phyloP scores from a whole-genome alignment of 2,329 filamentous ascomycete genomes.

The Sporothrix luriei region DNA sequence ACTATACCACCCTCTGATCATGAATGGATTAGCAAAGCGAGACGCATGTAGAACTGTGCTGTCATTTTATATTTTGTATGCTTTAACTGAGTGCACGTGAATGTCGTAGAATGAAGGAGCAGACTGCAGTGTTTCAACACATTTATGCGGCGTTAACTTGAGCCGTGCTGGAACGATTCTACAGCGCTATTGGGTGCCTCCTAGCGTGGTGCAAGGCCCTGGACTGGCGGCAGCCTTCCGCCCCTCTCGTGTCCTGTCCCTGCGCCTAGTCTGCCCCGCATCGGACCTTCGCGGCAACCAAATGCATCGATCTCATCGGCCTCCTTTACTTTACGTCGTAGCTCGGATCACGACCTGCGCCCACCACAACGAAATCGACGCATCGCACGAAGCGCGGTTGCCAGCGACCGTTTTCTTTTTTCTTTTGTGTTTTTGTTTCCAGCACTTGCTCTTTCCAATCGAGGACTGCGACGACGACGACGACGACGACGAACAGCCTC shows the following conservation, averaged over 20 bases:
- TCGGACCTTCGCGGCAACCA: slow-evolving; percentile 14
- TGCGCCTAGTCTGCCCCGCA: slow-evolving; percentile 17
- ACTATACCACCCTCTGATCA: background rate
- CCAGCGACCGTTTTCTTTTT: slow-evolving; percentile 7
- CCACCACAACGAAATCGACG: background rate
- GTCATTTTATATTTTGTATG: background rate
- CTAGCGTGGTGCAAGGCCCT: background rate
- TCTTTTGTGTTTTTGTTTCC: background rate
- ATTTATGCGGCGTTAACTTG: background rate
- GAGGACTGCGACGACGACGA: background rate
- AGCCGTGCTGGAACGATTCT: background rate
- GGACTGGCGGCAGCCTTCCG: slow-evolving; percentile 20
- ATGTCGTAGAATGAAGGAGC: background rate
- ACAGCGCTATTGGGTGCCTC: slow-evolving; percentile 7
- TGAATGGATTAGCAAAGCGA: slow-evolving; percentile 6
- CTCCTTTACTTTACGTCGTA: background rate
- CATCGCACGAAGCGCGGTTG: background rate
- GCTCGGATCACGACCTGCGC: background rate
- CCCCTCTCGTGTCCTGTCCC: background rate
- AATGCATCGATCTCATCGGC: slow-evolving; percentile 15
- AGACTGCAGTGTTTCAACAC: background rate
- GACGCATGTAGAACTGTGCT: background rate
- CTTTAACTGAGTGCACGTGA: no score
- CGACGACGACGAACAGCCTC: background rate
- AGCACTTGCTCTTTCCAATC: background rate